A percentile compares a stretch with the other conserved stretches of the same genome.
phyloP scores from a whole-genome alignment of 1,284 basidiomycete species.

The Ganoderma multipileum region DNA sequence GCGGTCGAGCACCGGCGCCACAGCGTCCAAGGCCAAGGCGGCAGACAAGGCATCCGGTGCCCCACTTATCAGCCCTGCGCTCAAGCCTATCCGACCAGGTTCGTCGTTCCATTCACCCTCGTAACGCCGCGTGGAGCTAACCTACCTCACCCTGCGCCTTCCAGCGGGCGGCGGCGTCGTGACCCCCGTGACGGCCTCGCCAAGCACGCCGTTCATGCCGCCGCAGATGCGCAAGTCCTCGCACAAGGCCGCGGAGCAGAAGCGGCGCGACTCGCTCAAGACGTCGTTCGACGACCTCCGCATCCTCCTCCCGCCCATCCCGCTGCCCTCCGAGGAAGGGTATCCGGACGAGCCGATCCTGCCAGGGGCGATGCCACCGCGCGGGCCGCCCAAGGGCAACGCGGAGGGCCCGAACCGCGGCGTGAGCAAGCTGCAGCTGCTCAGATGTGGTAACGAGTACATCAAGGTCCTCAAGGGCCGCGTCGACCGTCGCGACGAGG shows the following conservation, averaged over 20 bases:
- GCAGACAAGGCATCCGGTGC: constrained; percentile 33
- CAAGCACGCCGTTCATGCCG: constrained; percentile 36
- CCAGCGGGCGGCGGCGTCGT: constrained; percentile 35
- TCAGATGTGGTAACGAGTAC: constrained; percentile 72
- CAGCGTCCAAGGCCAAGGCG: constrained; percentile 24
- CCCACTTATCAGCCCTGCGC: constrained; percentile 50
- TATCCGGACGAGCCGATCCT: constrained; percentile 68
- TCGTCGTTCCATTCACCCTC: constrained; percentile 33
- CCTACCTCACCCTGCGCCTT: neutral
- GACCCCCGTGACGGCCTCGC: constrained; percentile 31
- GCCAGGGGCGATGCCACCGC: constrained; percentile 86
- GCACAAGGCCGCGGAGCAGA: constrained; percentile 98
- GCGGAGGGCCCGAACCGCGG: constrained; percentile 91
- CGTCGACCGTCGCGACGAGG: constrained; percentile 84
- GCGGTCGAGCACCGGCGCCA: constrained; percentile 37
- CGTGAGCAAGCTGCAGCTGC: constrained; percentile 93
- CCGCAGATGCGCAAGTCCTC: constrained; percentile 79
- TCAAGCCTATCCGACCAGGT: constrained; percentile 79
- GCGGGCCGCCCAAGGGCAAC: constrained; percentile 86
- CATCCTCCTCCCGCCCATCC: constrained; percentile 86
- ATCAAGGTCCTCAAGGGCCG: constrained; percentile 70
- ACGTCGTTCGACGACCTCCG: constrained; percentile 96
- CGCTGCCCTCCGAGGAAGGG: constrained; percentile 75
- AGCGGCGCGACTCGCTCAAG: constrained; percentile 95
- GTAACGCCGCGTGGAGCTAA: neutral